Evolutionary conservation across 345 rosid genomes (phyloP).

Genomic region (Raphanus sativus): DNA sequence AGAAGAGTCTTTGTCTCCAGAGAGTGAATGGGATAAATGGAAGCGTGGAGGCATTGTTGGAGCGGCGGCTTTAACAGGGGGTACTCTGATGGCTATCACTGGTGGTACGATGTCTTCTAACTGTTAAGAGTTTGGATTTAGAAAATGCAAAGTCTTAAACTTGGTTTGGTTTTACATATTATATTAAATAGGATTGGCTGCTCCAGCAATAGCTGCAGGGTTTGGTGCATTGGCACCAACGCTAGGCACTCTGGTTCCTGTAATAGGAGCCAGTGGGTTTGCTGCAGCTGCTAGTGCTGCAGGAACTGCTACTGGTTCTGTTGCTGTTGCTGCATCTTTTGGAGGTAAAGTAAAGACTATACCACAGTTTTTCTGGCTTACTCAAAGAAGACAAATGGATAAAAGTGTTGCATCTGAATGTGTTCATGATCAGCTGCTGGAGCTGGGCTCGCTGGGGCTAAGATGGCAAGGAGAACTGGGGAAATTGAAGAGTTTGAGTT

Average conservation of each 20-base stretch:
- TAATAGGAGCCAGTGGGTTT: slow-evolving; percentile 94
- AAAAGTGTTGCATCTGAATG: not conserved
- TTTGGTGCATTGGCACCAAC: slow-evolving; percentile 92
- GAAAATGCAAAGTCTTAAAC: not conserved
- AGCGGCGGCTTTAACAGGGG: slow-evolving; percentile 95
- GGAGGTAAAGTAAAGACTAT: slow-evolving; percentile 61
- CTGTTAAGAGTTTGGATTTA: not conserved
- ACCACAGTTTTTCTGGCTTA: not conserved
- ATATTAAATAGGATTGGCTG: slow-evolving; percentile 73
- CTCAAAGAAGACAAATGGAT: not conserved
- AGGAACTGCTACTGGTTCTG: slow-evolving; percentile 92
- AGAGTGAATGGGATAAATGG: slow-evolving; percentile 70
- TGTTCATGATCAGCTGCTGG: slow-evolving; percentile 71
- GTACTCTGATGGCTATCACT: slow-evolving; percentile 89
- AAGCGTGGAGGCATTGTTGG: slow-evolving; percentile 97
- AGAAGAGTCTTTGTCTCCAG: slow-evolving; percentile 42
- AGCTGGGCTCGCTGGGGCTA: slow-evolving; percentile 93
- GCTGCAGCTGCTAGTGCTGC: slow-evolving; percentile 98
- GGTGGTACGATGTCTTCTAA: slow-evolving; percentile 57
- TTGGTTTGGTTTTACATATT: not conserved
- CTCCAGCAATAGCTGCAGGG: slow-evolving; percentile 99
- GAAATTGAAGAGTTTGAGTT: slow-evolving; percentile 90
- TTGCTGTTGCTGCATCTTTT: slow-evolving; percentile 98
- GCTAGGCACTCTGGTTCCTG: slow-evolving; percentile 82
- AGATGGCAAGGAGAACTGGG: slow-evolving; percentile 90